phyloP scores from a whole-genome alignment of 257 asterid genomes.

The Primulina eburnea region DNA sequence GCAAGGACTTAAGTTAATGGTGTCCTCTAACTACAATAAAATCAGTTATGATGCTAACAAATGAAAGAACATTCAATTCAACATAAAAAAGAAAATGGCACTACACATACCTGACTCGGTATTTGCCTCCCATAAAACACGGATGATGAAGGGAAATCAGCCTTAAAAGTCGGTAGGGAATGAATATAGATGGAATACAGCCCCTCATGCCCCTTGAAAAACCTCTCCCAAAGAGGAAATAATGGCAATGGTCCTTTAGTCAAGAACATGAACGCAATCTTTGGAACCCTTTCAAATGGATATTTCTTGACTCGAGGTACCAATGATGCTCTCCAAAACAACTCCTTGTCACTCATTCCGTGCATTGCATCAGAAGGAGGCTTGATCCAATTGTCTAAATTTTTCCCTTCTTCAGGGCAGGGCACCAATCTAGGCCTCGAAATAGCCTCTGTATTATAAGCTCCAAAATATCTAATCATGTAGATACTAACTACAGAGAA shows the following conservation, averaged over 20 bases:
- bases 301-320: slow-evolving; percentile 38
- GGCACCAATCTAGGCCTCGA: slow-evolving; percentile 28
- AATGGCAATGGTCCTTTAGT: slow-evolving; percentile 60
- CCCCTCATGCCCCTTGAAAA: slow-evolving; percentile 51
- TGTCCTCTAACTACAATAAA: slow-evolving; percentile 8
- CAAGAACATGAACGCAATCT: slow-evolving; percentile 71
- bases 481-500: slow-evolving; percentile 47
- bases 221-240: slow-evolving; percentile 64
- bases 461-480: slow-evolving; percentile 48
- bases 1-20: background rate
- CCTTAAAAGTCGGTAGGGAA: slow-evolving; percentile 44
- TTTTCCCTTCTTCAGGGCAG: slow-evolving; percentile 25
- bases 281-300: slow-evolving; percentile 50
- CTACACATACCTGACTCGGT: slow-evolving; percentile 50
- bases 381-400: slow-evolving; percentile 37
- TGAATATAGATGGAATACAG: slow-evolving; percentile 54
- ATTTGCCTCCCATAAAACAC: slow-evolving; percentile 64
- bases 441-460: slow-evolving; percentile 26
- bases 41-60: background rate
- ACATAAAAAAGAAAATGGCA: slow-evolving; percentile 13
- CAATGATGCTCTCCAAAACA: slow-evolving; percentile 56
- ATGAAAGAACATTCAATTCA: background rate
- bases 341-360: slow-evolving; percentile 53
- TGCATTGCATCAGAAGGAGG: slow-evolving; percentile 51
- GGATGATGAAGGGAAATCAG: slow-evolving; percentile 37